These are phyloP conservation scores for Cutaneotrichosporon cyanovorans DNA, from an alignment of 1,284 basidiomycete species.

Conservation along the genomic window DNA sequence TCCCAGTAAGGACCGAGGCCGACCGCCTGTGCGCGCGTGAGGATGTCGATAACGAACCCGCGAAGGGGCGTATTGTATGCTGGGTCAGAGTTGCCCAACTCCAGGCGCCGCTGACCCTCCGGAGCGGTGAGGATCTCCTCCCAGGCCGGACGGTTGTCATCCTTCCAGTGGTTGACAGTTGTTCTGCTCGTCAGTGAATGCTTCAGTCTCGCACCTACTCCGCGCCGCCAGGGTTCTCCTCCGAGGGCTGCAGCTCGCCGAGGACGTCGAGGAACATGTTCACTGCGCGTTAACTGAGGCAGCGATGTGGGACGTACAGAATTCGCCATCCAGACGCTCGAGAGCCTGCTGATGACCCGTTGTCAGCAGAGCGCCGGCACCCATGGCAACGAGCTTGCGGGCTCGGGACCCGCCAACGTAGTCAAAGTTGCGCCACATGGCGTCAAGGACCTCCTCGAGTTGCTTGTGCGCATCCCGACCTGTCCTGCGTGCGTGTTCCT, in stretches of 20 bases:
- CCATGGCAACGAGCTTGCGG: slow-evolving; percentile 44
- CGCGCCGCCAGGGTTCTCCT: slow-evolving; percentile 24
- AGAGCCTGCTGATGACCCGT: slow-evolving; percentile 72
- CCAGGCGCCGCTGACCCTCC: slow-evolving; percentile 31
- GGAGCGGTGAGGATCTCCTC: slow-evolving; percentile 37
- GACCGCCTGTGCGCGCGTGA: slow-evolving; percentile 32
- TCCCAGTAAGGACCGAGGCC: slow-evolving; percentile 44
- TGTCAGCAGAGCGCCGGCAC: slow-evolving; percentile 36
- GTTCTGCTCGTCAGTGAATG: slow-evolving; percentile 13
- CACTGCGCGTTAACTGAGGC: slow-evolving; percentile 63
- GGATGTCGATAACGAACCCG: slow-evolving; percentile 32
- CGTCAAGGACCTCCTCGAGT: slow-evolving; percentile 42
- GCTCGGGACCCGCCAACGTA: slow-evolving; percentile 42
- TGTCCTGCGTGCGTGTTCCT: slow-evolving; percentile 28
- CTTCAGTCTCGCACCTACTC: slow-evolving; percentile 24
- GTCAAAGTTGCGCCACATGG: slow-evolving; percentile 46
- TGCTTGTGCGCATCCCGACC: slow-evolving; percentile 25
- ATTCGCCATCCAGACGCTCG: slow-evolving; percentile 47
- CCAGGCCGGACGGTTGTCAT: slow-evolving; percentile 29
- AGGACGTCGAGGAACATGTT: slow-evolving; percentile 87
- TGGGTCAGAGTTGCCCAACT: slow-evolving; percentile 37
- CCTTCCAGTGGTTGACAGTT: slow-evolving; percentile 28
- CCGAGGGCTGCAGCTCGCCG: slow-evolving; percentile 66
- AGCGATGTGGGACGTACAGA: slow-evolving; percentile 46
- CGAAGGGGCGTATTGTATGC: slow-evolving; percentile 37